Conservation (phyloP, 2,329 filamentous ascomycete species). For the Trichoderma semiorbis region DNA sequence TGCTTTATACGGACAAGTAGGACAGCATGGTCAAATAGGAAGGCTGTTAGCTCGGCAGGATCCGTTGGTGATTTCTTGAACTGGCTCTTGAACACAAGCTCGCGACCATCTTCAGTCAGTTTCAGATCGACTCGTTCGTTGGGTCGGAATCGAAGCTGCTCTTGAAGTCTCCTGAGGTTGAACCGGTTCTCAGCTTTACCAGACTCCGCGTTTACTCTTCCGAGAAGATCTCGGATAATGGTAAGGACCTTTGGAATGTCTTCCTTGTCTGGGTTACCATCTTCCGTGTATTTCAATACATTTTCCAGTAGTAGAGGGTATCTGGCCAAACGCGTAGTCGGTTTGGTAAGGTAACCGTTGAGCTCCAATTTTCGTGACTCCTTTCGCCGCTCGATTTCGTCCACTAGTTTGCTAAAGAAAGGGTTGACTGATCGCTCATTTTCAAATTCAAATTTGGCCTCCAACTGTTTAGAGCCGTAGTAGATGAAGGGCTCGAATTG, state of each 20-base stretch:
- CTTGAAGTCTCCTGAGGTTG: constrained; percentile 87
- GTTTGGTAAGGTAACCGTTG: constrained; percentile 96
- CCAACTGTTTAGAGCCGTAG: constrained; percentile 92
- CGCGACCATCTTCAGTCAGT: constrained; percentile 86
- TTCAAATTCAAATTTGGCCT: constrained; percentile 97
- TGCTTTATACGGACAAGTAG: constrained; percentile 87
- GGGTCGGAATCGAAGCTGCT: constrained; percentile 84
- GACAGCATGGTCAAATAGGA: constrained; percentile 94
- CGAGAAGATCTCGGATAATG: constrained; percentile 82
- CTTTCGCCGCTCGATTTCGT: constrained; percentile 92
- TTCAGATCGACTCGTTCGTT: constrained; percentile 92
- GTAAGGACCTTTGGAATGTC: constrained; percentile 87
- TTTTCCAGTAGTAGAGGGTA: constrained; percentile 91
- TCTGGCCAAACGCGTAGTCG: constrained; percentile 88
- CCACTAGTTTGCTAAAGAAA: constrained; percentile 84
- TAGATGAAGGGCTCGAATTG: constrained; percentile 94
- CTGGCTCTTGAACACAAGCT: constrained; percentile 89
- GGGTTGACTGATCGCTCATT: constrained; percentile 87
- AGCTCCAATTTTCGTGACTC: constrained; percentile 95
- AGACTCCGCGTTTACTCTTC: constrained; percentile 87
- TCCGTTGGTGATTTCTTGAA: constrained; percentile 92
- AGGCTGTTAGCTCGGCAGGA: constrained; percentile 85
- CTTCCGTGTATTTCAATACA: constrained; percentile 85
- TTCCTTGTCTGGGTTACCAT: constrained; percentile 82
- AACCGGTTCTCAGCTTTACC: constrained; percentile 98